Evolutionary conservation across 768 basidiomycete species (phyloP), one percentile per base, ranked within the genome.

Genomic region (Gyrodon lividus): DNA sequence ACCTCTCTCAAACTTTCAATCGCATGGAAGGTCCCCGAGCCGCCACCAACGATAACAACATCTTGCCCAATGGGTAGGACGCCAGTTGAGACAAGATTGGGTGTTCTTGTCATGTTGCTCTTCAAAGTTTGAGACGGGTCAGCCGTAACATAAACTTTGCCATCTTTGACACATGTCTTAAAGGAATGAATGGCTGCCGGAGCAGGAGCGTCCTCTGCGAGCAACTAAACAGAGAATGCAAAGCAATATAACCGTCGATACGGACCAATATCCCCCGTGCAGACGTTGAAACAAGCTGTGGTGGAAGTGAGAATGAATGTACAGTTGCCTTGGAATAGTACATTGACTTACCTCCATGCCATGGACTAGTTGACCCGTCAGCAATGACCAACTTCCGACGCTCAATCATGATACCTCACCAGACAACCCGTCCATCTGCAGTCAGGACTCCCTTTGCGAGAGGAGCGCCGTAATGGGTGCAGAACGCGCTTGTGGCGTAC

Each of bases 391-490:
- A 12, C 16, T 23, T 28, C 17, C 33, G n/a, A n/a, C n/a, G 34
- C 20, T 12, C 13, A 35, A 31, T 20, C 16, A 46, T 17, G 17
- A 50, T 41, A 23, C 67, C 81, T 44, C 62, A 84, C 85, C 92
- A 95, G 43, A 88, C 82, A 17, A 95, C 80, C 53, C 88, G 74
- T 9, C 89, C 92, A 65, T 89, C 86, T 30, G 86, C 77, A 7
- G 86, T 80, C 48, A 93, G 73, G 9, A 92, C 84, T 46, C 92
- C 92, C 68, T 91, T 92, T 5, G 76, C 83, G 2, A 95, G 76
- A 2, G 92, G 91, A 3, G 92, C 92, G 10, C 93, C 93, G 64
- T 93, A 95, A 67, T 96, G 93, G 2, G 92, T 94, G 70, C 93
- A 96, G 69, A 81, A 87, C 2, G 89, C 89, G 54, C 83, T 86